Conservation (phyloP, 768 basidiomycete genomes). For the Hortiboletus campestris region DNA sequence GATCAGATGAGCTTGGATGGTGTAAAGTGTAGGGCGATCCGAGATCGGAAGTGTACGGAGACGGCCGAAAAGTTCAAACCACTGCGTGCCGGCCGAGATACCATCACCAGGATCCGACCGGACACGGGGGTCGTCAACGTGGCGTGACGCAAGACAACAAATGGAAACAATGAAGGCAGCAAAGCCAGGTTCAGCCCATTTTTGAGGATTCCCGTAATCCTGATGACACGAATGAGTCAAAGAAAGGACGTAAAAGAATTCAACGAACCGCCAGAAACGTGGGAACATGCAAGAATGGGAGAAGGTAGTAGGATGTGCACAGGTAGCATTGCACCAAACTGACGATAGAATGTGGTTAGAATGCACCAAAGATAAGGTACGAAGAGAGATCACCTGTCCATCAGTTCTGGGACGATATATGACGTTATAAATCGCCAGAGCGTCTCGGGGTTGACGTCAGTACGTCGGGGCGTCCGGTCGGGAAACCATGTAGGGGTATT, state of each 20-base stretch:
- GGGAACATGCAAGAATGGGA: slow-evolving; percentile 91
- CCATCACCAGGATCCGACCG: slow-evolving; percentile 79
- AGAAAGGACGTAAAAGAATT: slow-evolving; percentile 7
- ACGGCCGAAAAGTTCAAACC: slow-evolving; percentile 86
- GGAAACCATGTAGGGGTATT: slow-evolving; percentile 72
- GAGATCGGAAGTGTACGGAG: slow-evolving; percentile 86
- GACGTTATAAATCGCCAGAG: slow-evolving; percentile 87
- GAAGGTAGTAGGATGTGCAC: slow-evolving; percentile 89
- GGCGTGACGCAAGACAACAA: slow-evolving; percentile 87
- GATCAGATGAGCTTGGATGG: slow-evolving; percentile 85
- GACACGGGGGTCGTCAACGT: slow-evolving; percentile 90
- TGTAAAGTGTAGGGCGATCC: slow-evolving; percentile 88
- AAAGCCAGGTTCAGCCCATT: slow-evolving; percentile 96
- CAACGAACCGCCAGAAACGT: slow-evolving; percentile 71
- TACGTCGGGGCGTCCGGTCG: slow-evolving; percentile 67
- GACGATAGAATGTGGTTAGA: slow-evolving; percentile 13
- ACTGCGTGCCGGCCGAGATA: slow-evolving; percentile 85
- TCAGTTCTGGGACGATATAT: slow-evolving; percentile 82
- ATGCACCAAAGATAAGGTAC: slow-evolving; percentile 5
- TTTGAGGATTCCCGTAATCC: slow-evolving; percentile 93
- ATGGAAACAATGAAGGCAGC: slow-evolving; percentile 91
- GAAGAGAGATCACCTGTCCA: slow-evolving; percentile 72
- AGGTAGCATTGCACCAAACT: slow-evolving; percentile 83
- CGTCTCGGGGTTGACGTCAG: slow-evolving; percentile 82
- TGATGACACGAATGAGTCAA: slow-evolving; percentile 30